Conservation (phyloP, 1,284 basidiomycete genomes). For the Marasmius oreades region DNA sequence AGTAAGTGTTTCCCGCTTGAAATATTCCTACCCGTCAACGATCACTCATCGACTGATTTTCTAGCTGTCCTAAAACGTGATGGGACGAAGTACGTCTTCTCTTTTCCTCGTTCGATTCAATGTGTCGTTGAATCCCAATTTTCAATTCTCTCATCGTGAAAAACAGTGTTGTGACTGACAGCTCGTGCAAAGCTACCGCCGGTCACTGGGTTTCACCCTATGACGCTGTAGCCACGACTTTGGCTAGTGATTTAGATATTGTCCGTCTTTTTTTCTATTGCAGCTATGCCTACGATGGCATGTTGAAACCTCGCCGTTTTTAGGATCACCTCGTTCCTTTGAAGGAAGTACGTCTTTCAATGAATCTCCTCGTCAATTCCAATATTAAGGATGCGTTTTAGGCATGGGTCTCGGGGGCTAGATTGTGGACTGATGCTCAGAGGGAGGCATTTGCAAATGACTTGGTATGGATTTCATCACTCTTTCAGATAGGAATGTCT, state of each 20-base stretch:
- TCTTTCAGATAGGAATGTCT: background rate
- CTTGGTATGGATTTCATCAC: constrained; percentile 19
- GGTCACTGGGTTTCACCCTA: constrained; percentile 53
- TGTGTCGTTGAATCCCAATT: background rate
- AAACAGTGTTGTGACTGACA: constrained; percentile 34
- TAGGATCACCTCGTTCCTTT: constrained; percentile 51
- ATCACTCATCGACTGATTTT: constrained; percentile 1
- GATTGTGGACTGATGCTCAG: constrained; percentile 43
- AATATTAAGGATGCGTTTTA: constrained; percentile 15
- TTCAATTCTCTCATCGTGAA: background rate
- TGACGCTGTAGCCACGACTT: constrained; percentile 39
- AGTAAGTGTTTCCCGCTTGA: constrained; percentile 30
- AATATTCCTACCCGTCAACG: background rate
- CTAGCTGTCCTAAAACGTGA: constrained; percentile 51
- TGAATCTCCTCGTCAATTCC: background rate
- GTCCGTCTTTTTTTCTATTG: constrained; percentile 26
- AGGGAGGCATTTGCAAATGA: constrained; percentile 52
- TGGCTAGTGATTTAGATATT: constrained; percentile 48
- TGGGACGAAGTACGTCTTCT: constrained; percentile 31
- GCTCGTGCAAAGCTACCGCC: constrained; percentile 39
- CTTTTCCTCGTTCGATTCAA: background rate
- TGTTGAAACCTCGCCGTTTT: background rate
- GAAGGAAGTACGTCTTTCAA: constrained; percentile 35
- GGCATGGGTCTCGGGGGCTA: constrained; percentile 52
- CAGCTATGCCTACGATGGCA: background rate